Evolutionary conservation across 177 flowering plant genomes (phyloP), one percentile per base, ranked within the genome.

Genomic region (Vitis hybrid): DNA sequence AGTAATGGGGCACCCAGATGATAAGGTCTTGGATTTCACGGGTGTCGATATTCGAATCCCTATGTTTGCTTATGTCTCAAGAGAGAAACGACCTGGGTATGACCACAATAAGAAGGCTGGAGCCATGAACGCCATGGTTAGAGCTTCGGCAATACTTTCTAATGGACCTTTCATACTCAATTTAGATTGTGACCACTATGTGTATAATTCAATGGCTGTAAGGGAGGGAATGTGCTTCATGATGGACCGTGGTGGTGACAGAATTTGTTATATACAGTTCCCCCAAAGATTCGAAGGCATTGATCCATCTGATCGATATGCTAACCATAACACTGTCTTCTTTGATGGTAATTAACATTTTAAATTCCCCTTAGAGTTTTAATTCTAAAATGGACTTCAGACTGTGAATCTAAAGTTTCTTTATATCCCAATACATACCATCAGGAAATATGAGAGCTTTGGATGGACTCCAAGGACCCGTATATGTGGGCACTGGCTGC

Each of bases 101-200:
- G 92, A 90, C 75, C 97, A 92, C 72, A 87, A 92, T 81, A 92
- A 92, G 84, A 92, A 92, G 77, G 97, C 97, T 1, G 97, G 97
- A 65, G 97, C 97, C 77, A 92, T 92, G 97, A 92, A 92, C 52
- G 91, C 89, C 50, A 20, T 92, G 81, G 97, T 92, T n/a, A 78
- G 97, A 75, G 91, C 94, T 54, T 92, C 97, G 0, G 97, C 97
- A 1, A 75, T 92, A 11, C 74, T 92, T 11, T 90, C 97, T 54
- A 92, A 92, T 57, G 97, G 95, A 4, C 92, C 95, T 1, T 92
- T 92, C 75, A 92, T 92, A 33, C 89, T 92, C 66, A 92, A 92
- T 70, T 74, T 92, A 74, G 97, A 92, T 63, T 92, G 97, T 64
- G 97, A 92, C 70, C 97, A 92, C 75, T 92, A 92, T 64, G n/a